phyloP scores from a whole-genome alignment of 768 basidiomycete species.

The Daedaleopsis sinensis region DNA sequence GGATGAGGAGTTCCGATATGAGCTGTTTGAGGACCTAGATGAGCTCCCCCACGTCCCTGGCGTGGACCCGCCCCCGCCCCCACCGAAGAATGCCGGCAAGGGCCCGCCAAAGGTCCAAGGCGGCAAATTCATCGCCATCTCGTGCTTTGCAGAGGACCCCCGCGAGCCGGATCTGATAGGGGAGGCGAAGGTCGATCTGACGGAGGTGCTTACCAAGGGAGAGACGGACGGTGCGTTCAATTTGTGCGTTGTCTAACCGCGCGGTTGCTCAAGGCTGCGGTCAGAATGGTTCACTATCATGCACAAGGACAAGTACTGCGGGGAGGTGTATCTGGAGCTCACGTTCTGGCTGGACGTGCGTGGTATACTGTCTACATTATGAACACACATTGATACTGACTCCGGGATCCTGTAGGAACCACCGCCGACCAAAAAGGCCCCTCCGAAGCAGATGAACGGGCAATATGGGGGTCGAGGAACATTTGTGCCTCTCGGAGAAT shows the following conservation, averaged over 20 bases:
- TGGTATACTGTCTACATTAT: constrained; percentile 12
- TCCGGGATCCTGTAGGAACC: constrained; percentile 57
- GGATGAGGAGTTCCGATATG: constrained; percentile 97
- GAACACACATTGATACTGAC: not conserved
- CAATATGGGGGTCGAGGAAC: constrained; percentile 82
- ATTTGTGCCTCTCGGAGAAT: constrained; percentile 54
- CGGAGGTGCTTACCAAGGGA: constrained; percentile 89
- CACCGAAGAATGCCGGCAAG: constrained; percentile 61
- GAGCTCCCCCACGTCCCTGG: constrained; percentile 44
- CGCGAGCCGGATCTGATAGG: constrained; percentile 97
- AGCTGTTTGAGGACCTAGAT: constrained; percentile 70
- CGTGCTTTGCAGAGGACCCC: constrained; percentile 94
- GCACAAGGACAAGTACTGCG: constrained; percentile 91
- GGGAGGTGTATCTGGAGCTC: constrained; percentile 94
- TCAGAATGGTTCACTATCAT: constrained; percentile 93
- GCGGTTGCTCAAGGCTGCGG: constrained; percentile 13
- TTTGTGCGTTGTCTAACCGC: not conserved
- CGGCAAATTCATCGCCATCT: constrained; percentile 73
- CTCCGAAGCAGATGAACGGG: constrained; percentile 45
- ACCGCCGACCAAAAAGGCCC: constrained; percentile 69
- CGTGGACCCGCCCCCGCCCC: constrained; percentile 58
- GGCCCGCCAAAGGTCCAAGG: constrained; percentile 60
- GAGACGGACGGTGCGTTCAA: constrained; percentile 87
- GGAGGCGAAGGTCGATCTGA: constrained; percentile 85
- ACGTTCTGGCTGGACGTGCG: constrained; percentile 96